phyloP scores from a whole-genome alignment of 176 grass and related monocot species.

The Ensete ventricosum region DNA sequence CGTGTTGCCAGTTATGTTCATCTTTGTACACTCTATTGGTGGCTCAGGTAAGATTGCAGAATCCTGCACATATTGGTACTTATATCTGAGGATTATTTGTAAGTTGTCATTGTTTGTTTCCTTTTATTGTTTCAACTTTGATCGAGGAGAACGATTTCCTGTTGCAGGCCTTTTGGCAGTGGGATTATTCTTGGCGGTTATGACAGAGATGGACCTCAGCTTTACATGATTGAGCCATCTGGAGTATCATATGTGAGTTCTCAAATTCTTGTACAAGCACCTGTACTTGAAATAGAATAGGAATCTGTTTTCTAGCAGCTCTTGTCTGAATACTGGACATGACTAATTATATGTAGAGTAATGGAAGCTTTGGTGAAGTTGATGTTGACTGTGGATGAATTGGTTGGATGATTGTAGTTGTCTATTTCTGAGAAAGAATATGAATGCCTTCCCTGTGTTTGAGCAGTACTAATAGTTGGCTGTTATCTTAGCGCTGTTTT shows the following conservation, averaged over 20 bases:
- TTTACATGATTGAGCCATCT: conserved; percentile 72
- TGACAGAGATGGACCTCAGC: conserved; percentile 90
- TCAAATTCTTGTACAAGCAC: neutral
- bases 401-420: neutral
- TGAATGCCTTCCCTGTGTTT: neutral
- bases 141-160: neutral
- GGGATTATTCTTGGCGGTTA: conserved; percentile 89
- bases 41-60: conserved; percentile 45
- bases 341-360: neutral
- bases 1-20: conserved; percentile 81
- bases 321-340: too few relatives aligned
- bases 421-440: neutral
- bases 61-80: neutral
- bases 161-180: conserved; percentile 53
- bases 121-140: neutral
- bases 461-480: neutral
- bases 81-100: neutral
- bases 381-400: neutral
- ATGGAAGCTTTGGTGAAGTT: neutral
- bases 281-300: neutral
- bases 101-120: neutral
- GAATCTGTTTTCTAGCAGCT: too few relatives aligned
- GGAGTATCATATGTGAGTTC: conserved; percentile 61
- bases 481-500: neutral
- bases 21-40: conserved; percentile 88